Conservation (phyloP, 1,139 yeast species). For the Kodamaea alishanica region DNA sequence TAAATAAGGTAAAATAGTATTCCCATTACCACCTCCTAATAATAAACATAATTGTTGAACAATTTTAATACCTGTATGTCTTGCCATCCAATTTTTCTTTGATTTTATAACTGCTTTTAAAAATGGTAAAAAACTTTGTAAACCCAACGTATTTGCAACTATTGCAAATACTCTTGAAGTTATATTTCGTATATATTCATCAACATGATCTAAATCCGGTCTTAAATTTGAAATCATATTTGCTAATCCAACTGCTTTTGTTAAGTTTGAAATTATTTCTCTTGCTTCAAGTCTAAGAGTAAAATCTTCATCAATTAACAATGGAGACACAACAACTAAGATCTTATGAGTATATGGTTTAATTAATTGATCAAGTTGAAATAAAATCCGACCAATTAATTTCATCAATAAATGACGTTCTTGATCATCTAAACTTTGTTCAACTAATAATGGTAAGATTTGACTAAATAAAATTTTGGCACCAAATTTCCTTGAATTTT, state of each 20-base stretch:
- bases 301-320: slow-evolving; percentile 75
- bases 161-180: slow-evolving; percentile 83
- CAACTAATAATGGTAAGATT: slow-evolving; percentile 70
- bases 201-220: slow-evolving; percentile 79
- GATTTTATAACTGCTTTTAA: slow-evolving; percentile 78
- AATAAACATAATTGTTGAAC: slow-evolving; percentile 72
- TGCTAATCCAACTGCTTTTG: slow-evolving; percentile 81
- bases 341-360: slow-evolving; percentile 75
- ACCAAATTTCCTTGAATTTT: slow-evolving; percentile 62
- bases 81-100: slow-evolving; percentile 77
- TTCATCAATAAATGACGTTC: slow-evolving; percentile 83
- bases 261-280: slow-evolving; percentile 68
- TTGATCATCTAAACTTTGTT: slow-evolving; percentile 70
- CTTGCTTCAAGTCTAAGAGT: slow-evolving; percentile 73
- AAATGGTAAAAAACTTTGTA: slow-evolving; percentile 71
- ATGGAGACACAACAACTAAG: slow-evolving; percentile 71
- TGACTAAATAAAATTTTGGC: slow-evolving; percentile 65
- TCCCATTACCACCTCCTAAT: slow-evolving; percentile 62
- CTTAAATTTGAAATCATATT: slow-evolving; percentile 73
- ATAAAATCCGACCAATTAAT: slow-evolving; percentile 64
- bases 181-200: slow-evolving; percentile 75
- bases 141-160: slow-evolving; percentile 77
- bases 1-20: slow-evolving; percentile 64
- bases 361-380: slow-evolving; percentile 59
- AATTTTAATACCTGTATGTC: slow-evolving; percentile 81